Base-by-base conservation (phyloP, 768 basidiomycete genomes). In the Candolleomyces efflorescens region DNA sequence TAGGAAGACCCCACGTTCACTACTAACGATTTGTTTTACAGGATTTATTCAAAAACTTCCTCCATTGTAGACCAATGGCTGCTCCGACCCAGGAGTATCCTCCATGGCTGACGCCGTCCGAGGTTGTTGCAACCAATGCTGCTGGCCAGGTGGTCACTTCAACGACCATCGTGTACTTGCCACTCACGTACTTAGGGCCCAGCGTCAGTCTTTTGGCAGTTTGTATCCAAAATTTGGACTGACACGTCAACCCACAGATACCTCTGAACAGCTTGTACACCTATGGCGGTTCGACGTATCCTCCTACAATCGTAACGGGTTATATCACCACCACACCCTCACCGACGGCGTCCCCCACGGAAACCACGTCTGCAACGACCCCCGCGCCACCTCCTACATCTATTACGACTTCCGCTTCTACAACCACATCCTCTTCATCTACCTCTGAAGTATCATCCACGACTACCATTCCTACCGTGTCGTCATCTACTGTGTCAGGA, bases 101-200 rank as follows among this genome's bases (percentile, higher is more conserved):
- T 46, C 75, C 89, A 32, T 92, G 90, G 90, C 73, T 91, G 61
- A 82, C 87, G 1, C 74, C 80, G 32, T 62, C 75, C n/a, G 75
- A 79, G 32, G 75, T 82, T 17, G 71, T 82, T 27, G 67, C 84
- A 48, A 83, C 82, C 6, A 76, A 83, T 64, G 71, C 75, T 2
- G 75, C 73, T 53, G 88, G 87, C 50, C 70, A 71, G 20, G 63
- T 84, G 55, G 75, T 81, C 49, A 89, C 87, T 13, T 75, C 77
- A 44, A 84, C 83, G 23, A 77, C 73, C 32, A 73, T 87, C 10
- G 64, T 89, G 24, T 82, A 78, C 62, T 67, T 92, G 51, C 88
- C 91, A 41, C 73, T 91, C 62, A 92, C 90, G 0, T 93, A 92
- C 71, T 90, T 82, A 62, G 91, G 91, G 27, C 89, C 91, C 54